A percentile compares a stretch with the other conserved stretches of the same genome.
Evolutionary conservation across 2,329 filamentous ascomycete genomes (phyloP).

Genomic region (Ceratocystis diversiconidia): DNA sequence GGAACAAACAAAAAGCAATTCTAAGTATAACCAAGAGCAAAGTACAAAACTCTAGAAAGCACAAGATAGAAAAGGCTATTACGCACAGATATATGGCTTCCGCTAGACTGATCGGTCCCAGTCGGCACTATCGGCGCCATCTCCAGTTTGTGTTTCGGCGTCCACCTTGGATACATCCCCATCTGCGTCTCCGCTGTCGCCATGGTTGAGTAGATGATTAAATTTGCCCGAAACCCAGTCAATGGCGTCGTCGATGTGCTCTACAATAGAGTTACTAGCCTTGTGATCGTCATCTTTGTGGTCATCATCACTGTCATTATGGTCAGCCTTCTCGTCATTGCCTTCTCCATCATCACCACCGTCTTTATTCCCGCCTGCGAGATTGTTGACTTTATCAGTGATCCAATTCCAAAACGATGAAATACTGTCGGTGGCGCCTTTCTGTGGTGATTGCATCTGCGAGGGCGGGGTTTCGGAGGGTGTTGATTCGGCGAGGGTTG

Average conservation of each 20-base stretch:
- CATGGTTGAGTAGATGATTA: constrained; percentile 24
- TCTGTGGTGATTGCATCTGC: neutral
- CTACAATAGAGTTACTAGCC: constrained; percentile 23
- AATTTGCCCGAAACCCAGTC: constrained; percentile 39
- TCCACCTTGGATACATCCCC: neutral
- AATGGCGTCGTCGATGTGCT: constrained; percentile 30
- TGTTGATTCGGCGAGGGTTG: neutral
- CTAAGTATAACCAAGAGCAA: neutral
- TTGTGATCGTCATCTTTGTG: constrained; percentile 21
- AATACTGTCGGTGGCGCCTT: constrained; percentile 20
- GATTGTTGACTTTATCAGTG: constrained; percentile 2
- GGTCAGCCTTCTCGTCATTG: constrained; percentile 10
- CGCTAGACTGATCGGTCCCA: no score
- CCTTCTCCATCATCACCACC: constrained; percentile 16
- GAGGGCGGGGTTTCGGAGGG: neutral
- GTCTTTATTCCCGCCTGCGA: constrained; percentile 18
- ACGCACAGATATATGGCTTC: no score
- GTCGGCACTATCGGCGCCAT: neutral
- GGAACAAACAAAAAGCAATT: neutral
- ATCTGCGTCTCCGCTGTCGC: neutral
- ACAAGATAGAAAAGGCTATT: neutral
- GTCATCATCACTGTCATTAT: constrained; percentile 15
- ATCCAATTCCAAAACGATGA: constrained; percentile 10
- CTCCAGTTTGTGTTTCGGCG: neutral
- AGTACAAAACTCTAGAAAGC: neutral